Percentiles rank a stretch among this genome's conserved stretches.
phyloP scores from a whole-genome alignment of 371 early-diverging fungal genomes.

The Coemansia sp. region DNA sequence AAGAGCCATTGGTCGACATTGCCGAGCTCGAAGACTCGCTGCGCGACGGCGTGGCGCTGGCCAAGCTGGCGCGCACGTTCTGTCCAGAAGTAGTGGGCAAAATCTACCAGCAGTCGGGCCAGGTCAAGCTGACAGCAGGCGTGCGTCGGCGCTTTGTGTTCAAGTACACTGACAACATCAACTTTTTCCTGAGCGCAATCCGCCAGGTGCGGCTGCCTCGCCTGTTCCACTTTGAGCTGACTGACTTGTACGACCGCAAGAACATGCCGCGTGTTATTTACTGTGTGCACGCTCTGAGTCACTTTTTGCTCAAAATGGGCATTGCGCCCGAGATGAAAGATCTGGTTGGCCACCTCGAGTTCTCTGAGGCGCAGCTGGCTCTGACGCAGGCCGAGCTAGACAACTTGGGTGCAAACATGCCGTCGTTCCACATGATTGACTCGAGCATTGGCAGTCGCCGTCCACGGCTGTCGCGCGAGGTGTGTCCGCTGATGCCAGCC shows the following conservation, averaged over 20 bases:
- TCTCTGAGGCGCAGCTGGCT: constrained; percentile 85
- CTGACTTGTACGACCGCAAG: constrained; percentile 98
- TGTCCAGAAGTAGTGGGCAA: constrained; percentile 80
- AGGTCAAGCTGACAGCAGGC: constrained; percentile 19
- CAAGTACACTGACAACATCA: constrained; percentile 99
- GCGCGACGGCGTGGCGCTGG: constrained; percentile 92
- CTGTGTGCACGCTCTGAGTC: constrained; percentile 98
- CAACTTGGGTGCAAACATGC: constrained; percentile 47
- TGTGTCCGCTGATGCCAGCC: constrained; percentile 26
- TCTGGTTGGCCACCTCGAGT: constrained; percentile 86
- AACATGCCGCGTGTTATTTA: constrained; percentile 99
- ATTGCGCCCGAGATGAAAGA: constrained; percentile 90
- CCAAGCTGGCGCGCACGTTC: constrained; percentile 87
- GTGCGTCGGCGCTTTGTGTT: constrained; percentile 78
- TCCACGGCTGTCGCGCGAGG: constrained; percentile 45
- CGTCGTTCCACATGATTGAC: constrained; percentile 46
- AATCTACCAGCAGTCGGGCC: constrained; percentile 69
- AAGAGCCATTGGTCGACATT: constrained; percentile 78
- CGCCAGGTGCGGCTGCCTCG: constrained; percentile 82
- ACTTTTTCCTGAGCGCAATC: constrained; percentile 86
- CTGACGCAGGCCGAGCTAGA: constrained; percentile 84
- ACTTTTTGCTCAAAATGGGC: constrained; percentile 81
- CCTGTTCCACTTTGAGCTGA: constrained; percentile 97
- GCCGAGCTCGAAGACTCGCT: constrained; percentile 85
- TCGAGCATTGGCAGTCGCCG: constrained; percentile 44